Evolutionary conservation across 306 rosid species (phyloP).

Genomic region (Rosa chinensis): DNA sequence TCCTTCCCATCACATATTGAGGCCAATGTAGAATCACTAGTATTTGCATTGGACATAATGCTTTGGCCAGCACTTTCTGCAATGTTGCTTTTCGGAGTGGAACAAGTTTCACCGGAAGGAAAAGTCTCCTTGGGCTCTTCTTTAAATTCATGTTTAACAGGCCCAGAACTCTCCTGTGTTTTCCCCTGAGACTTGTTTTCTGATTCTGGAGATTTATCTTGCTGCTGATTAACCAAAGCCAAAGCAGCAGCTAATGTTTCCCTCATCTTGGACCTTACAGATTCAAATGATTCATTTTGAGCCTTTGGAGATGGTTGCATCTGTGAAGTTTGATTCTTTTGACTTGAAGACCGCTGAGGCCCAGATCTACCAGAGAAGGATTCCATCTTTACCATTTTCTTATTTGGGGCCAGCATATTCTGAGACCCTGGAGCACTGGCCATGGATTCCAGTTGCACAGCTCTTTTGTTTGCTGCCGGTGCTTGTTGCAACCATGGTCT

Average conservation of each 20-base stretch:
- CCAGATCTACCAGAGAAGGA: constrained; percentile 51
- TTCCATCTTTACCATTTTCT: constrained; percentile 62
- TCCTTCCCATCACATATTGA: constrained; percentile 46
- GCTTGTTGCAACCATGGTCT: constrained; percentile 80
- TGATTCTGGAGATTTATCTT: constrained; percentile 29
- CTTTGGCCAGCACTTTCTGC: constrained; percentile 29
- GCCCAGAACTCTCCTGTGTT: constrained; percentile 35
- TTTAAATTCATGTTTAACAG: constrained; percentile 30
- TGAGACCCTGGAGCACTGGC: constrained; percentile 40
- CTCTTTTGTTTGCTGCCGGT: constrained; percentile 42
- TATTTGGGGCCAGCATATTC: constrained; percentile 36
- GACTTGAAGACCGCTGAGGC: constrained; percentile 50
- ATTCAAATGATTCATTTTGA: constrained; percentile 69
- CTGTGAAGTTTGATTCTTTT: constrained; percentile 50
- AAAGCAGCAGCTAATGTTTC: constrained; percentile 80
- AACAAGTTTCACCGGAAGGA: constrained; percentile 26
- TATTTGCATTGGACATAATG: constrained; percentile 31
- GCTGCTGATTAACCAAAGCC: constrained; percentile 61
- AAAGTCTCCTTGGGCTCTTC: constrained; percentile 34
- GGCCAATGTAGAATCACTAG: constrained; percentile 28
- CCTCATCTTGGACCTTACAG: constrained; percentile 95
- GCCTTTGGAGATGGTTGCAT: constrained; percentile 51
- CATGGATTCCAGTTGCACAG: constrained; percentile 40
- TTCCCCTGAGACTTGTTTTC: constrained; percentile 34
- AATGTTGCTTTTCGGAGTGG: constrained; percentile 30